Evolutionary conservation across 345 rosid species (phyloP).

Genomic region (Rhodamnia rubescens): DNA sequence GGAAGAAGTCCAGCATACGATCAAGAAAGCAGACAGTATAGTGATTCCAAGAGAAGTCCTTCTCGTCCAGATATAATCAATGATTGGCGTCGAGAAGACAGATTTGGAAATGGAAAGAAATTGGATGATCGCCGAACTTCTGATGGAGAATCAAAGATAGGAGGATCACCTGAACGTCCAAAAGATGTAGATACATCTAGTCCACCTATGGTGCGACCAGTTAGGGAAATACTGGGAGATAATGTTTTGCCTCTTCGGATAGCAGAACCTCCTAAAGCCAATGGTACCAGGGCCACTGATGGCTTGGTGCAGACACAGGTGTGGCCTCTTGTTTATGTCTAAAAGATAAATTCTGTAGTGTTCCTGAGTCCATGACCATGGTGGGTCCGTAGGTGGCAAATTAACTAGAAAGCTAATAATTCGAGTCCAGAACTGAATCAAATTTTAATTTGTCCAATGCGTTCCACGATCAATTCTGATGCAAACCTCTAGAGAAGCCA

Average conservation of each 20-base stretch:
- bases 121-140: constrained; percentile 38
- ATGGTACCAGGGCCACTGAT: constrained; percentile 38
- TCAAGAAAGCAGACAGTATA: constrained; percentile 41
- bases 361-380: background rate
- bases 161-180: constrained; percentile 64
- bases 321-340: constrained; percentile 5
- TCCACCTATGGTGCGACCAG: constrained; percentile 78
- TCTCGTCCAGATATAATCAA: constrained; percentile 62
- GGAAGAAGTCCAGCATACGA: constrained; percentile 71
- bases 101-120: constrained; percentile 66
- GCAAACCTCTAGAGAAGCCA: background rate
- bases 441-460: background rate
- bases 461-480: background rate
- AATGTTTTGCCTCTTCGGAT: constrained; percentile 69
- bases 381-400: background rate
- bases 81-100: constrained; percentile 94
- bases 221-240: constrained; percentile 89
- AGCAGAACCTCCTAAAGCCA: constrained; percentile 79
- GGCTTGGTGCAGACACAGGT: constrained; percentile 50
- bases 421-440: background rate
- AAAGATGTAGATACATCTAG: constrained; percentile 55
- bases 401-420: background rate
- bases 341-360: background rate
- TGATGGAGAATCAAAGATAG: constrained; percentile 44
- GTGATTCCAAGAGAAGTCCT: constrained; percentile 52